Conservation (phyloP, 108 stramenopile genomes). For the Stephanodiscus minutulus region DNA sequence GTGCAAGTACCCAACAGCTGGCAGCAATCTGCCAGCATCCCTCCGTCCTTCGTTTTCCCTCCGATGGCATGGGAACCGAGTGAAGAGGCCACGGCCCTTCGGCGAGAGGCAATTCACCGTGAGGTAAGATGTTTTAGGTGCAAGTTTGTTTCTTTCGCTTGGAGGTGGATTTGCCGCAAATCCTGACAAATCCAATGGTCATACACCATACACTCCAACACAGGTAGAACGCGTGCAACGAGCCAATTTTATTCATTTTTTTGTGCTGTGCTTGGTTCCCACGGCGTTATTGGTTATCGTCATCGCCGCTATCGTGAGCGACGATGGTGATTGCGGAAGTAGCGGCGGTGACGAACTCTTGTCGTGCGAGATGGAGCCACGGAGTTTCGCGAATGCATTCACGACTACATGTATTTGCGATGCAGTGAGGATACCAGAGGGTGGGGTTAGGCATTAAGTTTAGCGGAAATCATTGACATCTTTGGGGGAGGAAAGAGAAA, state of each 20-base stretch:
- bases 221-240: conserved; percentile 70
- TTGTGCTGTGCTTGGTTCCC: conserved; percentile 78
- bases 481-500: too few relatives aligned
- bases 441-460: background rate
- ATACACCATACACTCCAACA: background rate
- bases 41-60: background rate
- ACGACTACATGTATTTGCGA: conserved; percentile 86
- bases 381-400: conserved; percentile 87
- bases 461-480: too few relatives aligned
- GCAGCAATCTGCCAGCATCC: background rate
- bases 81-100: conserved; percentile 17
- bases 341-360: conserved; percentile 38
- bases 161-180: background rate
- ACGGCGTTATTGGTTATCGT: conserved; percentile 77
- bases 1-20: conserved; percentile 27
- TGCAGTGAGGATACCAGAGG: conserved; percentile 48
- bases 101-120: conserved; percentile 31
- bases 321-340: conserved; percentile 61
- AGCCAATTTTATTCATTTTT: conserved; percentile 78
- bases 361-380: conserved; percentile 60
- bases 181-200: background rate
- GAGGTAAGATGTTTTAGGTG: conserved; percentile 11
- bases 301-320: conserved; percentile 68
- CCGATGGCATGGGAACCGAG: conserved; percentile 6
- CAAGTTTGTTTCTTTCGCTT: background rate